Base-by-base conservation (phyloP, 192 early-diverging fungal genomes). In the Coemansia sp. region DNA sequence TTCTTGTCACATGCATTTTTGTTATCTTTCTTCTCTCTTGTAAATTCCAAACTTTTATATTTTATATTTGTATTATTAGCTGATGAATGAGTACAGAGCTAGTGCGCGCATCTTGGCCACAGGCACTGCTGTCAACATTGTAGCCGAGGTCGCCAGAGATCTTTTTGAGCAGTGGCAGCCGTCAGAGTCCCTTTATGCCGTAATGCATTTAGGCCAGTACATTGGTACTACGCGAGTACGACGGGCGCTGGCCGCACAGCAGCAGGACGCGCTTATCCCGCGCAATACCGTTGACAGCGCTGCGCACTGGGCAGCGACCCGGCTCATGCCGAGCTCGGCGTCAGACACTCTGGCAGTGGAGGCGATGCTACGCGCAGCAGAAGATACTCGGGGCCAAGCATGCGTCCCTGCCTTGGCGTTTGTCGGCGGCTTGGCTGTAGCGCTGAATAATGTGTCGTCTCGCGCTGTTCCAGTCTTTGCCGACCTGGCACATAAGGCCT, bases 101-200 rank as follows among this genome's bases (percentile, higher is more conserved):
- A 12, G 64, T 5, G 78, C 69, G 22, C 67, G 78, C 2, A 41
- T 81, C 29, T 64, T 81, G 19, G 40, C 74, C 4, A 64, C 50
- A 1, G 53, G 70, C 67, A n/a, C 59, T 3, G 50, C 68, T 19
- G 44, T 55, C 12, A 67, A 67, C 38, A 45, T 81, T 2, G 64
- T 73, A 0, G 64, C 78, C 8, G 78, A 81, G 27, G 68, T 72
- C 15, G 44, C 71, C 9, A 60, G 61, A 13, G 78, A 81, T 56
- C 17, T 61, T 7, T 51, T 76, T 1, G 45, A 34, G 4, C 60
- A 65, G 15, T 68, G 65, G 42, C 24, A 27, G 24, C 20, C 50
- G 2, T 27, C 19, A 6, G 34, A n/a, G 2, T 24, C 36, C 11
- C 46, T 40, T 11, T 39, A 6, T 19, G 27, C 34, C 12, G 15